A percentile compares a stretch with the other conserved stretches of the same genome.
Conservation (phyloP, 2,329 filamentous ascomycete genomes). For the Grosmannia clavigera region DNA sequence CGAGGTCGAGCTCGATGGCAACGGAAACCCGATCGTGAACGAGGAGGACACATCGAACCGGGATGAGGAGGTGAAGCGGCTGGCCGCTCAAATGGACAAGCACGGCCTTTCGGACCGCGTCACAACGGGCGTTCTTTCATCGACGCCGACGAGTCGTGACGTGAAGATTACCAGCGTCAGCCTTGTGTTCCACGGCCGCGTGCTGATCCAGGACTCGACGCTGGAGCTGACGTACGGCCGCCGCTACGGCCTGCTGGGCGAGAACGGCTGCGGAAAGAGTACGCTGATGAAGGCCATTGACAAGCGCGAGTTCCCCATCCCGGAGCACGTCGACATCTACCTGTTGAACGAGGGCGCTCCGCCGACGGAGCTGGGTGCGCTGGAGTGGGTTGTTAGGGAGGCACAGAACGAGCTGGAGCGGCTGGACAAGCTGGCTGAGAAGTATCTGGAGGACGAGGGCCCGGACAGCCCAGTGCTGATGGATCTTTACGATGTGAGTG, state of each 20-base stretch:
- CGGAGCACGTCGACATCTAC: conserved; percentile 95
- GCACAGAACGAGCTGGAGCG: conserved; percentile 86
- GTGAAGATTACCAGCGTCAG: conserved; percentile 93
- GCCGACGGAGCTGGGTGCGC: conserved; percentile 73
- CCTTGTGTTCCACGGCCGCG: conserved; percentile 94
- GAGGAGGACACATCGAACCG: conserved; percentile 54
- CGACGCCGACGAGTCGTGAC: conserved; percentile 73
- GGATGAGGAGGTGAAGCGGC: conserved; percentile 70
- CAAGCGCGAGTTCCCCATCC: conserved; percentile 87
- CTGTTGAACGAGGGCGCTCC: conserved; percentile 94
- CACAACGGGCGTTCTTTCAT: conserved; percentile 91
- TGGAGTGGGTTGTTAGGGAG: conserved; percentile 95
- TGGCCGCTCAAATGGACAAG: conserved; percentile 89
- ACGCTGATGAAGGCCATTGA: conserved; percentile 94
- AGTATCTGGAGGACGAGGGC: conserved; percentile 81
- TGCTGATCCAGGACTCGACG: conserved; percentile 86
- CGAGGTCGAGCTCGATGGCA: conserved; percentile 49
- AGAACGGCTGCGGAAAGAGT: conserved; percentile 99
- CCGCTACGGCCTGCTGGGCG: conserved; percentile 87
- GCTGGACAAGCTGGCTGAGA: conserved; percentile 79
- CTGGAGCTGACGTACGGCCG: conserved; percentile 88
- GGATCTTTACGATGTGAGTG: conserved; percentile 89
- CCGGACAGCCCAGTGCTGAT: conserved; percentile 83
- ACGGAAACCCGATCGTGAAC: conserved; percentile 40
- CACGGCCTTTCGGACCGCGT: conserved; percentile 94